Evolutionary conservation across 1,139 yeast species (phyloP), one percentile per base, ranked within the genome.

Genomic region (Pneumocystis canis): DNA sequence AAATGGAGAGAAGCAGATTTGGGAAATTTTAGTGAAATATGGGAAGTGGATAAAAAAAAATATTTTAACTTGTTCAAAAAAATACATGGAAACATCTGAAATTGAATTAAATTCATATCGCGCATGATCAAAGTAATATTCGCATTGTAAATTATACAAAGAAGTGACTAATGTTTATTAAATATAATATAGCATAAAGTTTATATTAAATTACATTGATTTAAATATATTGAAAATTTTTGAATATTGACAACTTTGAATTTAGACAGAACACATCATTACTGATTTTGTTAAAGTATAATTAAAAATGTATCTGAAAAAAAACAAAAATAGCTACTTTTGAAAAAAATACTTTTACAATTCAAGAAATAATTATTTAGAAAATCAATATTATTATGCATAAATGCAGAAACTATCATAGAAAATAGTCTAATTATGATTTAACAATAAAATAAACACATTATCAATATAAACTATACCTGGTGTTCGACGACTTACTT

Each of bases 401-500:
- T 47, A 25, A 47, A 47, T 47, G 31, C 54, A 25, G 28, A 25
- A 25, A 47, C 30, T 25, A 47, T 47, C n/a, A 47, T 47, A 47
- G 54, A 20, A 47, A 47, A 47, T 47, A 47, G 54, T 47, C 54
- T 47, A 47, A 47, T 47, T 3, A 47, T n/a, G n/a, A 25, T 47
- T 41, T 47, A 47, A 25, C 11, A 16, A 47, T 25, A 25, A 25
- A 25, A 47, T 47, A n/a, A 25, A 25, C 20, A 47, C 9, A 47
- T 47, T 20, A 14, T 37, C 16, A 41, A 41, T 47, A n/a, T n/a
- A 14, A 25, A 20, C 25, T 4, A 47, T 47, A 47, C 54, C 97
- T 14, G 97, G 97, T 14, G 96, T 89, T 74, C 89, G 86, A 75
- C 97, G 83, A 58, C 95, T 87, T 37, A 89, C 96, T 5, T 95